phyloP scores from a whole-genome alignment of 164 flowering plant genomes.

The Nymphaea colorata region DNA sequence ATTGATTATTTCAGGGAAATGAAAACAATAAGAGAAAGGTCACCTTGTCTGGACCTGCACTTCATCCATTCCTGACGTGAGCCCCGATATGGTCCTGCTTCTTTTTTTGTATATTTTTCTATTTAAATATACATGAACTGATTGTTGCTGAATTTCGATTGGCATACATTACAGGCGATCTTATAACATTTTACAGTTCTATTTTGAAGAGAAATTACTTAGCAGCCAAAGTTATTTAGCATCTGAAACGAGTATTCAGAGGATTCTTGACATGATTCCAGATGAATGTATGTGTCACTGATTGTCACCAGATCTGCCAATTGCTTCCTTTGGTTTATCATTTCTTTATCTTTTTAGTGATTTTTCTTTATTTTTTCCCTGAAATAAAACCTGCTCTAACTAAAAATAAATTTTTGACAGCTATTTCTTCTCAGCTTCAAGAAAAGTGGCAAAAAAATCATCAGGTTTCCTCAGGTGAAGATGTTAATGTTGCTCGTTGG shows the following conservation, averaged over 20 bases:
- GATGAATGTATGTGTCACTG: slow-evolving; percentile 52
- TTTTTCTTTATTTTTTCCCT: background rate
- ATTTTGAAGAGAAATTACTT: slow-evolving; percentile 63
- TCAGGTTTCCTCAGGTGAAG: slow-evolving; percentile 53
- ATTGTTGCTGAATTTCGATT: background rate
- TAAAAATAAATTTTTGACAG: slow-evolving; percentile 29
- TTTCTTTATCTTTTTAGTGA: background rate
- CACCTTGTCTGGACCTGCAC: slow-evolving; percentile 44
- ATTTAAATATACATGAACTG: background rate
- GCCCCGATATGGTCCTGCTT: slow-evolving; percentile 11
- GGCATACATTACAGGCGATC: slow-evolving; percentile 45
- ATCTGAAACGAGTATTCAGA: slow-evolving; percentile 67
- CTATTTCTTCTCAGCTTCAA: slow-evolving; percentile 71
- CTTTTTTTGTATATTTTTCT: background rate
- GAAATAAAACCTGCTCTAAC: background rate
- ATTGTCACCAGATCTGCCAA: background rate
- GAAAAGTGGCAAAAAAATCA: slow-evolving; percentile 67
- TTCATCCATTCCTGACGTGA: slow-evolving; percentile 94
- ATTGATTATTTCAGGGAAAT: slow-evolving; percentile 42
- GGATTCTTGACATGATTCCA: slow-evolving; percentile 78
- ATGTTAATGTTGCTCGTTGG: slow-evolving; percentile 64
- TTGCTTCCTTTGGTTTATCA: background rate
- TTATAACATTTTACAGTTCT: slow-evolving; percentile 58
- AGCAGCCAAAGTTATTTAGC: slow-evolving; percentile 44
- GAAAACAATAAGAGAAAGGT: slow-evolving; percentile 70